Evolutionary conservation across 2,329 filamentous ascomycete species (phyloP).

Genomic region (Orbilia javanica): DNA sequence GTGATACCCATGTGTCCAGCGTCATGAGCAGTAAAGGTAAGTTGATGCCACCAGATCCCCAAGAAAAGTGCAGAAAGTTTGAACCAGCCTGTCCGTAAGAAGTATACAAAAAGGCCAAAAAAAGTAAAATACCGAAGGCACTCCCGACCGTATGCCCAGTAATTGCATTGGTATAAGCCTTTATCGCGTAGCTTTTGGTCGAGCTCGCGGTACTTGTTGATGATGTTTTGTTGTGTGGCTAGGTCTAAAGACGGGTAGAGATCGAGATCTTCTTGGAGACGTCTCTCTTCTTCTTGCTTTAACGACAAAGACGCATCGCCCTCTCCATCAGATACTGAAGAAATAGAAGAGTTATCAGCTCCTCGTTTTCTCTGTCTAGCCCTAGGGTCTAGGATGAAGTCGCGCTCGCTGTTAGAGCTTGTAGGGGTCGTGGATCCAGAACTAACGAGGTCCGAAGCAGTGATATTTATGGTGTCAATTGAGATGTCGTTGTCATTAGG

Average conservation of each 20-base stretch:
- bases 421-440: slow-evolving; percentile 59
- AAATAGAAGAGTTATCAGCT: slow-evolving; percentile 40
- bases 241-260: slow-evolving; percentile 84
- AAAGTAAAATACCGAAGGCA: slow-evolving; percentile 78
- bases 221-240: slow-evolving; percentile 79
- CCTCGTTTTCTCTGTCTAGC: slow-evolving; percentile 34
- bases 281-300: slow-evolving; percentile 49
- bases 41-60: slow-evolving; percentile 90
- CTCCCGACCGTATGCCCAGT: slow-evolving; percentile 82
- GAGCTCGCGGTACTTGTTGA: slow-evolving; percentile 83
- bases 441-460: slow-evolving; percentile 42
- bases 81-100: slow-evolving; percentile 76
- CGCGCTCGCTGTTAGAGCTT: slow-evolving; percentile 62
- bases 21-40: slow-evolving; percentile 94
- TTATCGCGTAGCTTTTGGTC: slow-evolving; percentile 78
- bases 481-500: slow-evolving; percentile 33
- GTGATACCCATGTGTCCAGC: slow-evolving; percentile 98
- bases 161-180: slow-evolving; percentile 87
- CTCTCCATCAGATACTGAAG: slow-evolving; percentile 66
- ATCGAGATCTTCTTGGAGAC: slow-evolving; percentile 74
- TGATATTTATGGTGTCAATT: slow-evolving; percentile 3
- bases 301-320: slow-evolving; percentile 64
- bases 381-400: slow-evolving; percentile 61
- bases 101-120: slow-evolving; percentile 73
- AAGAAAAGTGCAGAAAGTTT: slow-evolving; percentile 78